Evolutionary conservation across 129 eudicot genomes (phyloP), one percentile per base, ranked within the genome.

Genomic region (Saussurea involucrata): DNA sequence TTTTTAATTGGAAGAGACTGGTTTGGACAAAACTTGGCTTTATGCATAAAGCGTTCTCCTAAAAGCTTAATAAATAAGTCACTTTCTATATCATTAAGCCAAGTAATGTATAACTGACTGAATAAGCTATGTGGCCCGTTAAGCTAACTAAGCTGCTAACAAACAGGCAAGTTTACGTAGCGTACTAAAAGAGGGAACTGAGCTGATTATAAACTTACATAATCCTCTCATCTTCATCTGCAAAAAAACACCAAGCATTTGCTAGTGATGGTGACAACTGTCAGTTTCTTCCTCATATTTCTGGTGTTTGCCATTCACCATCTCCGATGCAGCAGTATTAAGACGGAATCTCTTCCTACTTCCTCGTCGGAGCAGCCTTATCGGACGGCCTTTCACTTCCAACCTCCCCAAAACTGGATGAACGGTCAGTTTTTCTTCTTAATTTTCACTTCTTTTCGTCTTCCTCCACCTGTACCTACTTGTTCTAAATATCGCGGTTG

Each of bases 371-470:
- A 82, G 34, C 86, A 77, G 36, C 82, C 78, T 64, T 36, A 76
- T 20, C 86, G 86, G 71, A 82, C 86, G 64, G 86, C 75, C 4
- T 82, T 71, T 61, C 86, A 82, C 78, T 82, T 82, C 81, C 86
- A 82, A 71, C 86, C 86, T 72, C 79, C 79, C 15, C 46, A 18
- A 36, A 88, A 91, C 85, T 91, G 93, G 93, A 91, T 91, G 93
- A 91, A 88, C 81, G 97, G 93, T 86, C 40, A 63, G 46, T 67
- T 69, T 24, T 36, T 24, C 40, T 28, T 46, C 74, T 32, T 66
- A n/a, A 12, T 33, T 66, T 72, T 72, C 58, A 80, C 74, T 44
- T 68, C 42, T 33, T 27, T 67, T 10, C 12, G 4, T 40, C 24
- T 33, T 63, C 60, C 13, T 13, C 61, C 18, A 49, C 25, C 34